Percentiles rank a stretch among this genome's conserved stretches.
Evolutionary conservation across 2,329 filamentous ascomycete genomes (phyloP).

Genomic region (Penicillium olsonii): DNA sequence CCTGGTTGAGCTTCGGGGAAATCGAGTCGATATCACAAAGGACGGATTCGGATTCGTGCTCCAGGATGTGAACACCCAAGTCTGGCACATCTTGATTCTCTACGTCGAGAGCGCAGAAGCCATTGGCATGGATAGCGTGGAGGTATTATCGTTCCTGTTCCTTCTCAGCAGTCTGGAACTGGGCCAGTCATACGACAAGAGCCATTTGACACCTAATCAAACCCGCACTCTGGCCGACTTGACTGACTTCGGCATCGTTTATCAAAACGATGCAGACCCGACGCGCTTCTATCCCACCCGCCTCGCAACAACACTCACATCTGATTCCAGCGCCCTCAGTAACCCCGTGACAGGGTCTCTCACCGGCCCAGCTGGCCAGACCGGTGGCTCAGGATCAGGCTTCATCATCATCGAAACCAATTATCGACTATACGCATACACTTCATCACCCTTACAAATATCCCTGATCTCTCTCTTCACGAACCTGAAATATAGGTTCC

Average conservation of each 20-base stretch:
- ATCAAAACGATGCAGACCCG: slow-evolving; percentile 54
- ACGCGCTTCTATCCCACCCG: slow-evolving; percentile 81
- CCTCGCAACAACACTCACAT: slow-evolving; percentile 89
- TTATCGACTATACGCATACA: slow-evolving; percentile 96
- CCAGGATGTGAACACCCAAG: slow-evolving; percentile 93
- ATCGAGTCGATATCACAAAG: slow-evolving; percentile 75
- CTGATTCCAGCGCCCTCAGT: slow-evolving; percentile 70
- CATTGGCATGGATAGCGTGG: slow-evolving; percentile 79
- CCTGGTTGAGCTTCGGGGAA: slow-evolving; percentile 67
- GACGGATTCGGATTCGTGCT: slow-evolving; percentile 92
- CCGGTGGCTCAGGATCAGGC: slow-evolving; percentile 51
- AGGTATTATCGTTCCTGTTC: slow-evolving; percentile 95
- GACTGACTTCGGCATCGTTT: slow-evolving; percentile 89
- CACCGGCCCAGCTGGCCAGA: slow-evolving; percentile 33
- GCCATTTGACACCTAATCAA: slow-evolving; percentile 77
- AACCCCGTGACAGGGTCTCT: slow-evolving; percentile 70
- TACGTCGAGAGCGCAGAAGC: slow-evolving; percentile 83
- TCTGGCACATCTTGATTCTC: slow-evolving; percentile 91
- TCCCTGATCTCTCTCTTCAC: slow-evolving; percentile 89
- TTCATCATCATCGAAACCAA: slow-evolving; percentile 98
- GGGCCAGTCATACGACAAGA: slow-evolving; percentile 85
- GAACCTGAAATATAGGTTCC: slow-evolving; percentile 84
- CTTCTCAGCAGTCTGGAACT: slow-evolving; percentile 91
- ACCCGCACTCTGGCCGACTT: slow-evolving; percentile 87
- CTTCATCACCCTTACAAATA: slow-evolving; percentile 89